phyloP scores from a whole-genome alignment of 148 eudicot species.

The Gaultheria prostrata region DNA sequence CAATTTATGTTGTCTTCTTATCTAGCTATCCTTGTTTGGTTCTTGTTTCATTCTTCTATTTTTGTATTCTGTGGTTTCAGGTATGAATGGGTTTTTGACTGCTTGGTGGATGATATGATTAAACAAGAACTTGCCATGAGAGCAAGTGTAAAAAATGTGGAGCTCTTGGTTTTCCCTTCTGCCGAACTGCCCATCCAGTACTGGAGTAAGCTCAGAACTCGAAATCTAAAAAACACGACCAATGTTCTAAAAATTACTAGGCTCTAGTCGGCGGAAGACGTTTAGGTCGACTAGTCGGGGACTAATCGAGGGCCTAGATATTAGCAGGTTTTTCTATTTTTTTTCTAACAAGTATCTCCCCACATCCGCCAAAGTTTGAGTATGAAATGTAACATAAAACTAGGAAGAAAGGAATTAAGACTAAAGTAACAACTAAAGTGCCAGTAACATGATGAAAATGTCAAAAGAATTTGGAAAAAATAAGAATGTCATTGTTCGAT shows the following conservation, averaged over 20 bases:
- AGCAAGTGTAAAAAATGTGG: constrained; percentile 35
- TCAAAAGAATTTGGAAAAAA: not conserved
- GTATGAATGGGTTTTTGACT: constrained; percentile 31
- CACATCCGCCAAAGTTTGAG: too few relatives aligned
- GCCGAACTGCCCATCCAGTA: constrained; percentile 31
- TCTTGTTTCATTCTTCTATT: not conserved
- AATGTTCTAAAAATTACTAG: too few relatives aligned
- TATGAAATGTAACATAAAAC: too few relatives aligned
- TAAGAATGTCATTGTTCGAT: not conserved
- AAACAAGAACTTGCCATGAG: constrained; percentile 54
- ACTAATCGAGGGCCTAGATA: too few relatives aligned
- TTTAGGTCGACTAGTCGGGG: too few relatives aligned
- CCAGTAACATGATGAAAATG: not conserved
- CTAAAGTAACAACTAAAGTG: too few relatives aligned
- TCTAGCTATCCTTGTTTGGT: not conserved
- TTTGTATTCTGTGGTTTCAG: constrained; percentile 16
- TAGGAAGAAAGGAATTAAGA: too few relatives aligned
- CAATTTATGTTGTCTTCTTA: not conserved
- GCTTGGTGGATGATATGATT: constrained; percentile 53
- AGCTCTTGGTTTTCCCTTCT: constrained; percentile 65
- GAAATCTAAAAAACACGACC: not conserved
- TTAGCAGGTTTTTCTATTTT: too few relatives aligned
- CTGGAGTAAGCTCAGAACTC: constrained; percentile 34
- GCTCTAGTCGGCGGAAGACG: too few relatives aligned
- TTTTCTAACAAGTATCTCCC: too few relatives aligned